Evolutionary conservation across 129 eudicot genomes (phyloP).

Genomic region (Centrapalus pauciflorus): DNA sequence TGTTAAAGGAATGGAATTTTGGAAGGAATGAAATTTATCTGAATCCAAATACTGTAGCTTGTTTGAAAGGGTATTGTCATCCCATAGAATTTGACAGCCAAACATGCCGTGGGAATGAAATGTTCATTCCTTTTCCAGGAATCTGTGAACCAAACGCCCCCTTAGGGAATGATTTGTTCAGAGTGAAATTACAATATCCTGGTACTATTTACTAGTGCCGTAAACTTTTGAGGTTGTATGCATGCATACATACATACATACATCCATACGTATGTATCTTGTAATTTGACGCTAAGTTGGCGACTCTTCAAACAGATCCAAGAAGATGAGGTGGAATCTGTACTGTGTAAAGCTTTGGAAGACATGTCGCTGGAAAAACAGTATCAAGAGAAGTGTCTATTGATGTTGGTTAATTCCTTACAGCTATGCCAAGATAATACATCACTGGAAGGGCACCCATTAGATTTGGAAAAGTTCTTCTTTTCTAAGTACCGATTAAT

Average conservation of each 20-base stretch:
- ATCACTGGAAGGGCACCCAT: constrained; percentile 25
- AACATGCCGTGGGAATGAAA: too few relatives aligned
- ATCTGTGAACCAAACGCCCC: too few relatives aligned
- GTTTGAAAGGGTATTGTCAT: too few relatives aligned
- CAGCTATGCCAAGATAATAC: constrained; percentile 39
- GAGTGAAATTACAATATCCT: too few relatives aligned
- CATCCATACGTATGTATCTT: background rate
- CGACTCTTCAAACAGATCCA: constrained; percentile 46
- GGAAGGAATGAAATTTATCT: too few relatives aligned
- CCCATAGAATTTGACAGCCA: too few relatives aligned
- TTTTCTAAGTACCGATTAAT: constrained; percentile 65
- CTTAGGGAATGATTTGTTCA: too few relatives aligned
- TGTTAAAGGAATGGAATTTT: too few relatives aligned
- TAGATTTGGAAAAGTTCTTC: constrained; percentile 34
- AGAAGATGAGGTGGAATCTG: constrained; percentile 51
- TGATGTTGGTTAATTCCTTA: constrained; percentile 54
- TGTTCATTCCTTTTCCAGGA: too few relatives aligned
- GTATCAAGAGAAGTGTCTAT: constrained; percentile 70
- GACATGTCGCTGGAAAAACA: constrained; percentile 65
- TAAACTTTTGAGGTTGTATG: too few relatives aligned
- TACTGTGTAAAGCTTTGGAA: constrained; percentile 71
- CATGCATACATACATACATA: background rate
- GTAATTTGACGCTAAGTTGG: constrained; percentile 4
- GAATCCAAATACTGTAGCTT: too few relatives aligned
- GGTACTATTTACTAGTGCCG: too few relatives aligned